Conservation (phyloP, 768 basidiomycete genomes). For the Rhodotorula sphaerocarpa region DNA sequence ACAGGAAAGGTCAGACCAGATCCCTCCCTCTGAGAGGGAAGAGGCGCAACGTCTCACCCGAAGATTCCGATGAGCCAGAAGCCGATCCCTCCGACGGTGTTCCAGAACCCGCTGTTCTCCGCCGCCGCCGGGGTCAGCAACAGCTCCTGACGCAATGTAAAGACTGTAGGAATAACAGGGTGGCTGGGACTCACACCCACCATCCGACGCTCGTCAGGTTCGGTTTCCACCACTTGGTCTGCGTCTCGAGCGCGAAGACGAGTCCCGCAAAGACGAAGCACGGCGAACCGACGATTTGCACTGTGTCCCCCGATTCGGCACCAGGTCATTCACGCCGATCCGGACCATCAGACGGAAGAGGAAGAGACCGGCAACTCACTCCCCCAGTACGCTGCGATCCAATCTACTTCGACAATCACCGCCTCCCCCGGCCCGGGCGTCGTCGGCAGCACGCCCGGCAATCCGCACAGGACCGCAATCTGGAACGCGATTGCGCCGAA, state of each 20-base stretch:
- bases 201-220: conserved; percentile 14
- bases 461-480: conserved; percentile 20
- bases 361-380: conserved; percentile 5
- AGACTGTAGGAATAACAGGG: background rate
- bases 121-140: too few species aligned
- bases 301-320: background rate
- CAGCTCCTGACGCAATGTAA: background rate
- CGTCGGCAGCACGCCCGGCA: conserved; percentile 30
- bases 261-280: conserved; percentile 29
- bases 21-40: background rate
- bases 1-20: background rate
- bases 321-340: too few species aligned
- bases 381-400: conserved; percentile 32
- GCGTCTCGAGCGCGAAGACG: conserved; percentile 29
- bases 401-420: conserved; percentile 13
- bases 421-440: background rate
- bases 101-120: conserved; percentile 29
- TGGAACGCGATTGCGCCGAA: conserved; percentile 30
- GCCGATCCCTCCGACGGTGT: conserved; percentile 31
- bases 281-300: conserved; percentile 26
- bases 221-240: conserved; percentile 29
- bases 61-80: conserved; percentile 34
- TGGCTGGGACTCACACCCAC: conserved; percentile 12
- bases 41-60: conserved; percentile 1
- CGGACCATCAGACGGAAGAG: background rate